Percentiles rank a stretch among this genome's conserved stretches.
Evolutionary conservation across 2,329 filamentous ascomycete genomes (phyloP).

Genomic region (Phialocephala subalpina): DNA sequence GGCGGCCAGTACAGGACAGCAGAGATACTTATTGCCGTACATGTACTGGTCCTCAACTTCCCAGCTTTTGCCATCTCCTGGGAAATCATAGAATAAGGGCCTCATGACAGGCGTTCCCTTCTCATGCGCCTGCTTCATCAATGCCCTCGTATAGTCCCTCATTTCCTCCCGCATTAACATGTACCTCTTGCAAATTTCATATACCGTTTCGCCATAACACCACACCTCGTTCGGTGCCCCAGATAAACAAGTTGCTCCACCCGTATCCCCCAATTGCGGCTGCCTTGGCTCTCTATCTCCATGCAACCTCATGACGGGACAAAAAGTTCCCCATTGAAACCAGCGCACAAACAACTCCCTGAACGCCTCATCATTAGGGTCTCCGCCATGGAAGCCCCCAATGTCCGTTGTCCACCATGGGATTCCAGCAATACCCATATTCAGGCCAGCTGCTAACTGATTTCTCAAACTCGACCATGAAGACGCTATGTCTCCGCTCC

Average conservation of each 20-base stretch:
- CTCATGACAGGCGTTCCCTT: conserved; percentile 69
- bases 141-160: conserved; percentile 61
- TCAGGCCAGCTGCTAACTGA: conserved; percentile 69
- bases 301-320: conserved; percentile 72
- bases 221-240: conserved; percentile 71
- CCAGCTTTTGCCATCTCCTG: conserved; percentile 62
- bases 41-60: conserved; percentile 68
- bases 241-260: conserved; percentile 33
- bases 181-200: conserved; percentile 66
- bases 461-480: conserved; percentile 67
- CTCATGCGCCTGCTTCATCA: conserved; percentile 68
- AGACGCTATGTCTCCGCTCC: conserved; percentile 72
- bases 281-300: conserved; percentile 69
- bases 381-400: conserved; percentile 73
- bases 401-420: conserved; percentile 78
- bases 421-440: conserved; percentile 70
- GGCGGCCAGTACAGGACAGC: conserved; percentile 30
- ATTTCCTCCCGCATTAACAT: conserved; percentile 64
- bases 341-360: conserved; percentile 70
- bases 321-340: conserved; percentile 76
- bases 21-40: conserved; percentile 67
- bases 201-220: conserved; percentile 69
- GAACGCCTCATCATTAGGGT: conserved; percentile 62
- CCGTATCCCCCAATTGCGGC: conserved; percentile 44
- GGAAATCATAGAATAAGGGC: conserved; percentile 71